Evolutionary conservation across 768 basidiomycete species (phyloP).

Genomic region (Fomitopsis serialis): DNA sequence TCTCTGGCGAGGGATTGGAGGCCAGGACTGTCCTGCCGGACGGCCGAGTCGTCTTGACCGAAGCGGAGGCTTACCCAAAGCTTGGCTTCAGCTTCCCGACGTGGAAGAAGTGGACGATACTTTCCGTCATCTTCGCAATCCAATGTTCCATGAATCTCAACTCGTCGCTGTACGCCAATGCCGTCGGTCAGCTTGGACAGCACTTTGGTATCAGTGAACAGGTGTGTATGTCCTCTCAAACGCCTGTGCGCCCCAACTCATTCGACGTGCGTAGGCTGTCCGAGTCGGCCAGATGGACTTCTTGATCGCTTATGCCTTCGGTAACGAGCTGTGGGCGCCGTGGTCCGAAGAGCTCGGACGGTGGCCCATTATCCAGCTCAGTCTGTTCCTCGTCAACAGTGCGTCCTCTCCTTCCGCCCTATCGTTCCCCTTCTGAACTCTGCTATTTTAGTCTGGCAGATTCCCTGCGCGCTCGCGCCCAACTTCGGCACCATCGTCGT

Average conservation of each 20-base stretch:
- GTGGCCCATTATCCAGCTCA: background rate
- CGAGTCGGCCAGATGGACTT: background rate
- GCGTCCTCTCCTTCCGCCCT: background rate
- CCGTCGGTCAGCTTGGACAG: background rate
- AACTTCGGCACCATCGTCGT: background rate
- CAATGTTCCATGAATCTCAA: background rate
- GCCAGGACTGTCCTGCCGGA: background rate
- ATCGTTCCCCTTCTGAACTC: background rate
- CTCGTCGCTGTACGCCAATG: background rate
- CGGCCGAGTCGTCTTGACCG: background rate
- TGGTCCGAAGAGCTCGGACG: background rate
- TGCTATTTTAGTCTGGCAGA: background rate
- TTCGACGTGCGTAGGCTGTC: background rate
- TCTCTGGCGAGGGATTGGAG: background rate
- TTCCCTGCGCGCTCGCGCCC: background rate
- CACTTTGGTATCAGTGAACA: background rate
- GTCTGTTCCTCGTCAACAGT: background rate
- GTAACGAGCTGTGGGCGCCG: background rate
- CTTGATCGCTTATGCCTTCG: background rate
- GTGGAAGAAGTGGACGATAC: background rate
- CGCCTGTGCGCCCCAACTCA: background rate
- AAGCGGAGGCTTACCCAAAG: background rate
- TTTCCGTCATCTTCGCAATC: background rate
- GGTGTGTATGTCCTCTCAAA: background rate
- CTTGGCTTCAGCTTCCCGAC: background rate